A percentile compares a stretch with the other conserved stretches of the same genome.
Evolutionary conservation across 345 rosid species (phyloP).

Genomic region (Pistacia atlantica): DNA sequence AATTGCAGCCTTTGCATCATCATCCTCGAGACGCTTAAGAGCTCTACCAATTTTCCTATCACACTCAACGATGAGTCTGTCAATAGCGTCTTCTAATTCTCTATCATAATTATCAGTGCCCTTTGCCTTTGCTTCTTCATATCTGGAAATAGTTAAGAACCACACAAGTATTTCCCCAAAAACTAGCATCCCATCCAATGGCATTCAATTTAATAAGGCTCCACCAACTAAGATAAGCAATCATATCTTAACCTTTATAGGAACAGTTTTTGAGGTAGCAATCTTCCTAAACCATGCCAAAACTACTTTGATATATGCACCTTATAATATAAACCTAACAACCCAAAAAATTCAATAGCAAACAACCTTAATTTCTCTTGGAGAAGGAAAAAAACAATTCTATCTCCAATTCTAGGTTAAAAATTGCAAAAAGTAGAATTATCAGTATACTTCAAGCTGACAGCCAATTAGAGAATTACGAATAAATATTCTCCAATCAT

Average conservation of each 20-base stretch:
- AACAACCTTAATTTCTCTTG: neutral
- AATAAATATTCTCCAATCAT: neutral
- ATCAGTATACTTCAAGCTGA: neutral
- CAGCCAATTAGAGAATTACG: neutral
- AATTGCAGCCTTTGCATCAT: slow-evolving; percentile 99
- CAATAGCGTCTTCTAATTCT: slow-evolving; percentile 96
- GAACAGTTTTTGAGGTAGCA: neutral
- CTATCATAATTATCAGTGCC: slow-evolving; percentile 84
- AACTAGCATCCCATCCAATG: neutral
- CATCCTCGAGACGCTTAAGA: slow-evolving; percentile 96
- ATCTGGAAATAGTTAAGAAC: slow-evolving; percentile 53
- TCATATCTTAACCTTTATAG: neutral
- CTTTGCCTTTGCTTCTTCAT: slow-evolving; percentile 84
- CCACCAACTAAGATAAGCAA: neutral
- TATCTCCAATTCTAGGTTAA: neutral
- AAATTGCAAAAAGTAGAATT: too few species aligned
- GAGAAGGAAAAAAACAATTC: neutral
- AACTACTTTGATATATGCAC: neutral
- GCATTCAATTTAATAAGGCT: neutral
- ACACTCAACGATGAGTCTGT: slow-evolving; percentile 93
- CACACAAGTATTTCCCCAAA: slow-evolving; percentile 1
- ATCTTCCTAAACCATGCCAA: neutral
- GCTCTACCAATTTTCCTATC: slow-evolving; percentile 97
- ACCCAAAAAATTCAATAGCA: neutral
- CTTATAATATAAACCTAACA: neutral